Evolutionary conservation across 805 yeast genomes (phyloP).

Genomic region (Barnettozyma vustinii): DNA sequence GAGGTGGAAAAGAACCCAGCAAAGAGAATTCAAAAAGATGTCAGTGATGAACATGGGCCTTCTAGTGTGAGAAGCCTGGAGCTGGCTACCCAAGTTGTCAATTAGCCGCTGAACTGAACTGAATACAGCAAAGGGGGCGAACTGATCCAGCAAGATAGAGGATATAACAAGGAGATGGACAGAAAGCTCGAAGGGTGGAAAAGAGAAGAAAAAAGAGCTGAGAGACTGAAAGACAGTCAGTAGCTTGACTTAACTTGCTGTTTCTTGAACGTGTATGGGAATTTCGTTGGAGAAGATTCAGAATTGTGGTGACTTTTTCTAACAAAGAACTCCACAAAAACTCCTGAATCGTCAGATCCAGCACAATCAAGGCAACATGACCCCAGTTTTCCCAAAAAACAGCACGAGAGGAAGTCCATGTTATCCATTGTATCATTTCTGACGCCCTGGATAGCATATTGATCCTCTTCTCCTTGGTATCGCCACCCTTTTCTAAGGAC

Average conservation of each 20-base stretch:
- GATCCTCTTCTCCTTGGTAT: neutral
- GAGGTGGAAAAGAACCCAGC: conserved; percentile 10
- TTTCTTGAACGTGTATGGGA: neutral
- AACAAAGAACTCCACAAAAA: neutral
- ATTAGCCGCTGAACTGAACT: neutral
- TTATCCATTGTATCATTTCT: too few relatives aligned
- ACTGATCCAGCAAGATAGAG: neutral
- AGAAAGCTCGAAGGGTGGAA: neutral
- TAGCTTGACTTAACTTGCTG: neutral
- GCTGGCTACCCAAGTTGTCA: neutral
- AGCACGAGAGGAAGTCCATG: neutral
- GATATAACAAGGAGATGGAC: neutral
- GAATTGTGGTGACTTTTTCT: neutral
- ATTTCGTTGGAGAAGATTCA: neutral
- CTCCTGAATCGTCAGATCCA: neutral
- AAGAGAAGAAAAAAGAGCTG: neutral
- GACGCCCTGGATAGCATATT: too few relatives aligned
- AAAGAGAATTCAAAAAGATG: conserved; percentile 8
- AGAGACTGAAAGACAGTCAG: neutral
- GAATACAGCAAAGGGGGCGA: neutral
- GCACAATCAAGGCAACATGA: neutral
- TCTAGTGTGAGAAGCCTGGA: neutral
- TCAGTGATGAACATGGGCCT: conserved; percentile 3
- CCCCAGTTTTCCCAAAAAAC: neutral
- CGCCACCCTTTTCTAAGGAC: neutral